phyloP scores from a whole-genome alignment of 2,329 filamentous ascomycete genomes.

The Penicillium occitanis region DNA sequence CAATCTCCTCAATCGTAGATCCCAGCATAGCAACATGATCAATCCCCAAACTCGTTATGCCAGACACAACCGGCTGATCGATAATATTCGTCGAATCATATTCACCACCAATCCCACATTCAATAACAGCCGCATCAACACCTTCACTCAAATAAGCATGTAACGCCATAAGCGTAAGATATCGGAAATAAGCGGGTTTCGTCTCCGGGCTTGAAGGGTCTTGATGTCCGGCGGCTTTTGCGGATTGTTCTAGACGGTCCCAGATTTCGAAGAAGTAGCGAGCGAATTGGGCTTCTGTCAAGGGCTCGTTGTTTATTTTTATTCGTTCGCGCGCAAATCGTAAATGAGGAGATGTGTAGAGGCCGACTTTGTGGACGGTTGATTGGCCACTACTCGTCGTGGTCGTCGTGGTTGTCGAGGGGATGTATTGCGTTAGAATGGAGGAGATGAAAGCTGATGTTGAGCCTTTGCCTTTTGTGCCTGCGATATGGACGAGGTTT shows the following conservation, averaged over 20 bases:
- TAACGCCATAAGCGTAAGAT: constrained; percentile 82
- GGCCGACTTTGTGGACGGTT: constrained; percentile 61
- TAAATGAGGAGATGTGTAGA: constrained; percentile 84
- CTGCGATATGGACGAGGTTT: constrained; percentile 77
- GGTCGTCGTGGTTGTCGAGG: constrained; percentile 17
- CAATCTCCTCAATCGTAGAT: constrained; percentile 73
- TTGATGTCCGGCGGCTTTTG: constrained; percentile 50
- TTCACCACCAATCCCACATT: constrained; percentile 92
- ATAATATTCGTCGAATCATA: constrained; percentile 91
- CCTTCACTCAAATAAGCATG: constrained; percentile 77
- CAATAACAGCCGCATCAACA: constrained; percentile 76
- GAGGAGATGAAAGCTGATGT: constrained; percentile 80
- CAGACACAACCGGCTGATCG: constrained; percentile 65
- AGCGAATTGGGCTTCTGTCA: constrained; percentile 68
- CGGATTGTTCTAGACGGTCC: constrained; percentile 63
- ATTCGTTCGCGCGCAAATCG: constrained; percentile 83
- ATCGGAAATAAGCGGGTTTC: constrained; percentile 92
- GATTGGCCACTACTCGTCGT: constrained; percentile 30
- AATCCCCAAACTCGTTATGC: constrained; percentile 77
- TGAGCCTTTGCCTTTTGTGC: constrained; percentile 92
- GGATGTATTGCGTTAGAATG: constrained; percentile 66
- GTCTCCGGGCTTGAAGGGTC: constrained; percentile 54
- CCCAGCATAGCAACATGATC: constrained; percentile 83
- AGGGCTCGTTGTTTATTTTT: constrained; percentile 69
- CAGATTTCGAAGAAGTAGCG: constrained; percentile 81